Conservation (phyloP, 768 basidiomycete genomes). For the Boletus rex-veris region DNA sequence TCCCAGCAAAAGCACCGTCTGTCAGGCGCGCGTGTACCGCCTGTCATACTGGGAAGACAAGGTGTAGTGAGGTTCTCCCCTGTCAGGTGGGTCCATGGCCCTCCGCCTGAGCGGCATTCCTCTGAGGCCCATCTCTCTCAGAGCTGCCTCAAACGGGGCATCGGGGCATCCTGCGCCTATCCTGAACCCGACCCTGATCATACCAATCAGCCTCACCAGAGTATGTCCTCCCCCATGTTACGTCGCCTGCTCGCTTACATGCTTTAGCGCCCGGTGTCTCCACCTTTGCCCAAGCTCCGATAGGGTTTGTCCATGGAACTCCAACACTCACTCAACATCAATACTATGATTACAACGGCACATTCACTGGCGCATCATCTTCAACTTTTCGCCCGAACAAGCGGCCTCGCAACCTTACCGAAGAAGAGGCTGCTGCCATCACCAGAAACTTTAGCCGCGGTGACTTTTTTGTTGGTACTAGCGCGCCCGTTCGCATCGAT, state of each 20-base stretch:
- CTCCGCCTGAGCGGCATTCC: slow-evolving; percentile 4
- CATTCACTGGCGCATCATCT: slow-evolving; percentile 64
- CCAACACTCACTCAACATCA: slow-evolving; percentile 54
- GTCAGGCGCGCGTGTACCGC: slow-evolving; percentile 78
- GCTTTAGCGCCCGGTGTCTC: slow-evolving; percentile 34
- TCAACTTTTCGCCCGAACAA: slow-evolving; percentile 80
- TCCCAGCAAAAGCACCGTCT: slow-evolving; percentile 72
- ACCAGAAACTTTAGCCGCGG: slow-evolving; percentile 78
- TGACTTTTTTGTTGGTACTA: slow-evolving; percentile 78
- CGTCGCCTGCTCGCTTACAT: slow-evolving; percentile 5
- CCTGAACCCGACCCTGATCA: slow-evolving; percentile 71
- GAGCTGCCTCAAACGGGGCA: slow-evolving; percentile 81
- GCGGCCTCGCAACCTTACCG: slow-evolving; percentile 74
- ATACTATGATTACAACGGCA: slow-evolving; percentile 76
- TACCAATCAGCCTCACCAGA: slow-evolving; percentile 32
- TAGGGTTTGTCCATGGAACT: slow-evolving; percentile 37
- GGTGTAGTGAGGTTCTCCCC: slow-evolving; percentile 78
- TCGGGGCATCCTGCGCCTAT: slow-evolving; percentile 67
- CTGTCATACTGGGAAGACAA: slow-evolving; percentile 79
- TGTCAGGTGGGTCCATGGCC: slow-evolving; percentile 56
- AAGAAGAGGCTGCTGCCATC: slow-evolving; percentile 81
- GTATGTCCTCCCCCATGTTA: slow-evolving; percentile 14
- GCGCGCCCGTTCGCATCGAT: slow-evolving; percentile 80
- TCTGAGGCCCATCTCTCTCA: slow-evolving; percentile 25
- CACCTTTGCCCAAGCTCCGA: slow-evolving; percentile 36